Evolutionary conservation across 2,329 filamentous ascomycete genomes (phyloP).

Genomic region (Trichoderma sp.): DNA sequence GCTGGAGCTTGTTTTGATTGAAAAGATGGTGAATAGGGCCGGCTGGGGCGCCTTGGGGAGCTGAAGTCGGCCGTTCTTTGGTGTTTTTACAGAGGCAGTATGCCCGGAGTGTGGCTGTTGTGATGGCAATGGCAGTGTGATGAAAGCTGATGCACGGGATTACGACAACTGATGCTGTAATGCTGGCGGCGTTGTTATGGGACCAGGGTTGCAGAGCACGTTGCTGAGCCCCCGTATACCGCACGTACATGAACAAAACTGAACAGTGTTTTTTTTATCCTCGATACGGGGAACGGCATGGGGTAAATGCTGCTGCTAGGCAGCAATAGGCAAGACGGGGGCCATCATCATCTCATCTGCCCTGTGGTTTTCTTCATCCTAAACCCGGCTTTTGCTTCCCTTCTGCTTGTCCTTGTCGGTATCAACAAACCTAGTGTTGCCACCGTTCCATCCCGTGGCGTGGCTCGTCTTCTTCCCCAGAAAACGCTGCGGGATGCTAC

Average conservation of each 20-base stretch:
- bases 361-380: neutral
- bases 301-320: neutral
- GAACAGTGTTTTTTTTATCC: neutral
- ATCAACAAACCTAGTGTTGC: neutral
- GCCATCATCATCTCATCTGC: neutral
- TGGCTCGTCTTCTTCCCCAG: neutral
- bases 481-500: slow-evolving; percentile 2
- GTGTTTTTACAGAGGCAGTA: no score
- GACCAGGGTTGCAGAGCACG: neutral
- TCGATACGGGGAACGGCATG: neutral
- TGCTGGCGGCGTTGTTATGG: no score
- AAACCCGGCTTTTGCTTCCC: neutral
- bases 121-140: no score
- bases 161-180: neutral
- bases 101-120: no score
- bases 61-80: slow-evolving; percentile 8
- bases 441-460: slow-evolving; percentile 12
- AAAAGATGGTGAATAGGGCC: neutral
- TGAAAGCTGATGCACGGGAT: neutral
- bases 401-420: neutral
- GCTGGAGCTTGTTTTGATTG: neutral
- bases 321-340: neutral
- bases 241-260: neutral
- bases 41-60: neutral
- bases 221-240: no score